phyloP scores from a whole-genome alignment of 148 eudicot species.

The Dianthus caryophyllus region DNA sequence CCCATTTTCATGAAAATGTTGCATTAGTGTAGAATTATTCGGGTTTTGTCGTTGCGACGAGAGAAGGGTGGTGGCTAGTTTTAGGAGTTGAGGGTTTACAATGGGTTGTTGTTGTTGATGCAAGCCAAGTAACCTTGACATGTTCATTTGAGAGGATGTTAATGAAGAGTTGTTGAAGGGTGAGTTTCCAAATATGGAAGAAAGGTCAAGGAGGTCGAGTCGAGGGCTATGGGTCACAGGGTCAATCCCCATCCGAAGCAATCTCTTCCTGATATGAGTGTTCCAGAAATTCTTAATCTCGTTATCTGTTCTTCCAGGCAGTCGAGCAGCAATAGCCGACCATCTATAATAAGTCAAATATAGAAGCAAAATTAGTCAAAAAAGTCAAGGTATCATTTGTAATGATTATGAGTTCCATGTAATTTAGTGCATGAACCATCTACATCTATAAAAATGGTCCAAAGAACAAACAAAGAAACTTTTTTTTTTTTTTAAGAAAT shows the following conservation, averaged over 20 bases:
- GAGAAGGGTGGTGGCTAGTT: slow-evolving; percentile 55
- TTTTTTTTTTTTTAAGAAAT: background rate
- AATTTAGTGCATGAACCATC: slow-evolving; percentile 20
- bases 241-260: slow-evolving; percentile 88
- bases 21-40: slow-evolving; percentile 23
- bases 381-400: slow-evolving; percentile 14
- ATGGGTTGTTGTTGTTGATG: slow-evolving; percentile 43
- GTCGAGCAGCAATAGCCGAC: slow-evolving; percentile 90
- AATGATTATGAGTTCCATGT: slow-evolving; percentile 19
- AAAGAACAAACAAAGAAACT: background rate
- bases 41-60: slow-evolving; percentile 46
- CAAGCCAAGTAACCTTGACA: slow-evolving; percentile 52
- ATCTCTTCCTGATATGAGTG: slow-evolving; percentile 77
- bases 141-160: slow-evolving; percentile 44
- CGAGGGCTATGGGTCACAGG: slow-evolving; percentile 94
- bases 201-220: slow-evolving; percentile 72
- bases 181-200: slow-evolving; percentile 49
- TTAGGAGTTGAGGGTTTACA: slow-evolving; percentile 58
- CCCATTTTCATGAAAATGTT: slow-evolving; percentile 35
- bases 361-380: slow-evolving; percentile 23
- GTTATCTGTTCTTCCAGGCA: slow-evolving; percentile 93
- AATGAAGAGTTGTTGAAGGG: slow-evolving; percentile 34
- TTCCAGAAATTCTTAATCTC: slow-evolving; percentile 97
- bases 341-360: slow-evolving; percentile 53
- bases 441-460: slow-evolving; percentile 23